phyloP scores from a whole-genome alignment of 2,329 filamentous ascomycete species.

The Truncatella angustata region DNA sequence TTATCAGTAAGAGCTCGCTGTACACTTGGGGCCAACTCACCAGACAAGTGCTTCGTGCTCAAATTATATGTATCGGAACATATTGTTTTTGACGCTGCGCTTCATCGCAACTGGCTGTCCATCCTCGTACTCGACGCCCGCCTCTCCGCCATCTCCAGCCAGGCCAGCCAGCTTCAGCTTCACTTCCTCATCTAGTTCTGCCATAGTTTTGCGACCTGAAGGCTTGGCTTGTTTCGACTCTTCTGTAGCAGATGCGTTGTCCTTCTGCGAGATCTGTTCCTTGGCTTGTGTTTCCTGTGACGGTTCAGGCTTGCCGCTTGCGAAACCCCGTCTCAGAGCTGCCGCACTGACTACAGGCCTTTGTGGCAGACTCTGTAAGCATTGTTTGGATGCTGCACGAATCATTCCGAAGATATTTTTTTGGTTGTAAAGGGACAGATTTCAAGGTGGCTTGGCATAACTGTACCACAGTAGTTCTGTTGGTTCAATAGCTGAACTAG shows the following conservation, averaged over 20 bases:
- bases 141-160: constrained; percentile 67
- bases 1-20: too few relatives aligned
- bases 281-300: not conserved
- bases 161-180: constrained; percentile 62
- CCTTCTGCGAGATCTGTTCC: not conserved
- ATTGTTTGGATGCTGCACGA: not conserved
- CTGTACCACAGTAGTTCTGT: not conserved
- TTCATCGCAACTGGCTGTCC: constrained; percentile 72
- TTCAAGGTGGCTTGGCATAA: too few relatives aligned
- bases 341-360: not conserved
- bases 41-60: not conserved
- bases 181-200: constrained; percentile 66
- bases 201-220: constrained; percentile 49
- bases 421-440: not conserved
- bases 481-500: not conserved
- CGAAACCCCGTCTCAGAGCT: not conserved
- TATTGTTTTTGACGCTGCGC: constrained; percentile 70
- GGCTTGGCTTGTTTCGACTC: not conserved
- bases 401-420: not conserved
- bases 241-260: not conserved
- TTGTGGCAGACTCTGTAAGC: not conserved
- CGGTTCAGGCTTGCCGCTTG: not conserved
- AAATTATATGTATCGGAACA: constrained; percentile 67
- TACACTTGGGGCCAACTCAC: too few relatives aligned
- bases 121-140: constrained; percentile 73